A percentile compares a stretch with the other conserved stretches of the same genome.
Evolutionary conservation across 139 green algal species (phyloP).

Genomic region (Zygnema circumcarinatum): DNA sequence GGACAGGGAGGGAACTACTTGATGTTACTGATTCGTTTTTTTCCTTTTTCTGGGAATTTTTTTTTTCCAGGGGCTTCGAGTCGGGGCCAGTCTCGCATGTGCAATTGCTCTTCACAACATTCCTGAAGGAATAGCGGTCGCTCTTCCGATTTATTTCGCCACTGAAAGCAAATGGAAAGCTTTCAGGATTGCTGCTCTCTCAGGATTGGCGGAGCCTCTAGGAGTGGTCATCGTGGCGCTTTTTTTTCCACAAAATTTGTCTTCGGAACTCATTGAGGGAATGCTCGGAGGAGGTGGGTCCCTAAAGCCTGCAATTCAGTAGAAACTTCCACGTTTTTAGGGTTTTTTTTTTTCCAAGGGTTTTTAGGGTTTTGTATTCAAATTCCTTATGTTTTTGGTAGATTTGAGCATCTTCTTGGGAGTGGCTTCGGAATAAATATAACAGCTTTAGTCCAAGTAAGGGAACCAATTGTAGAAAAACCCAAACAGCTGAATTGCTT

Average conservation of each 20-base stretch:
- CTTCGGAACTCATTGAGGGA: slow-evolving; percentile 35
- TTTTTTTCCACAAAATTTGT: slow-evolving; percentile 37
- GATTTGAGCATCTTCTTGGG: no score
- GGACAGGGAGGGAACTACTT: no score
- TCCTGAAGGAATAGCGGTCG: slow-evolving; percentile 82
- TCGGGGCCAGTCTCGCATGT: slow-evolving; percentile 73
- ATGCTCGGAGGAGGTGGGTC: slow-evolving; percentile 38
- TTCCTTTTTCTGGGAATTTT: no score
- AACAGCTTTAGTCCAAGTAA: no score
- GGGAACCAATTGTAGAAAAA: no score
- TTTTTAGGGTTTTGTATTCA: no score
- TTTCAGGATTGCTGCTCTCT: slow-evolving; percentile 75
- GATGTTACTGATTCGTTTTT: no score
- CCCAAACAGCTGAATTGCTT: no score
- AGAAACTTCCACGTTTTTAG: no score
- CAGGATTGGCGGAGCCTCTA: slow-evolving; percentile 77
- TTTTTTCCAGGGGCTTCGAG: slow-evolving; percentile 42
- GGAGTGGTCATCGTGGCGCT: slow-evolving; percentile 71
- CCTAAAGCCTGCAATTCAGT: background rate
- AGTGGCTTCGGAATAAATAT: no score
- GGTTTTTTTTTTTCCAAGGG: no score
- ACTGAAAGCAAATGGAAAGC: slow-evolving; percentile 76
- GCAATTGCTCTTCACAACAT: slow-evolving; percentile 86
- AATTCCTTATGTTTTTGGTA: no score
- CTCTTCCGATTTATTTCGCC: slow-evolving; percentile 91